Evolutionary conservation across 495 filamentous ascomycete species (phyloP).

Genomic region (Endocarpon pusillum): DNA sequence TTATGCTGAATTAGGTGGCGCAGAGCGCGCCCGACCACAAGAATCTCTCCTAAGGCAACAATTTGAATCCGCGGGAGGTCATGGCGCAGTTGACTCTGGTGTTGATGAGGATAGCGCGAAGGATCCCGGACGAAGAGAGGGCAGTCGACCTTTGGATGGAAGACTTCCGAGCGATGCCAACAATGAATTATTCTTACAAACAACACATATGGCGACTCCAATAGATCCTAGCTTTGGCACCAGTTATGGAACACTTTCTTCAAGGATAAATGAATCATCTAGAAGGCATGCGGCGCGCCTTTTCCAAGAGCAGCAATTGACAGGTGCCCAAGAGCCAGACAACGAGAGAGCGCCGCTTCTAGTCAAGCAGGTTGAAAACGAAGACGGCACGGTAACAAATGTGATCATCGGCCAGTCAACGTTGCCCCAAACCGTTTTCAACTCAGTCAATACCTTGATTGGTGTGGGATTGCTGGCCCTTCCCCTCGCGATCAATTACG

Average conservation of each 20-base stretch:
- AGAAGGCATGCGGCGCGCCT: slow-evolving; percentile 55
- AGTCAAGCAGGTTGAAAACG: slow-evolving; percentile 67
- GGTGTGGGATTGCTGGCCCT: slow-evolving; percentile 80
- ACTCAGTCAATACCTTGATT: slow-evolving; percentile 88
- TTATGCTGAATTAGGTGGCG: slow-evolving; percentile 14
- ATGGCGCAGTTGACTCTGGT: slow-evolving; percentile 4
- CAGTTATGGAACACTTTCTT: slow-evolving; percentile 60
- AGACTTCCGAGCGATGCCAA: slow-evolving; percentile 5
- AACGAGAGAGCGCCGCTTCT: slow-evolving; percentile 63
- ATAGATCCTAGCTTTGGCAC: slow-evolving; percentile 56
- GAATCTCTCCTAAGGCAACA: slow-evolving; percentile 31
- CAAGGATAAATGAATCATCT: slow-evolving; percentile 47
- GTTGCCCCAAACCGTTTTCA: slow-evolving; percentile 88
- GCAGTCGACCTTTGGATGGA: background rate
- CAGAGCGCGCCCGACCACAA: slow-evolving; percentile 11
- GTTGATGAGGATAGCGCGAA: slow-evolving; percentile 9
- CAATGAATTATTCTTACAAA: slow-evolving; percentile 39
- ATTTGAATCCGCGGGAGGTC: slow-evolving; percentile 16
- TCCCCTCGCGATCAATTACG: slow-evolving; percentile 76
- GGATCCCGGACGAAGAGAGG: background rate
- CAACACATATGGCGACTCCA: slow-evolving; percentile 45
- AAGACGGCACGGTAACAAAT: slow-evolving; percentile 70
- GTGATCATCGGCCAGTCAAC: slow-evolving; percentile 84
- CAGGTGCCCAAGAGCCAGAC: slow-evolving; percentile 28
- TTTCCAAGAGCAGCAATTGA: slow-evolving; percentile 51